Evolutionary conservation across 208 protist genomes (phyloP).

Genomic region (Tetramitus jugosus): DNA sequence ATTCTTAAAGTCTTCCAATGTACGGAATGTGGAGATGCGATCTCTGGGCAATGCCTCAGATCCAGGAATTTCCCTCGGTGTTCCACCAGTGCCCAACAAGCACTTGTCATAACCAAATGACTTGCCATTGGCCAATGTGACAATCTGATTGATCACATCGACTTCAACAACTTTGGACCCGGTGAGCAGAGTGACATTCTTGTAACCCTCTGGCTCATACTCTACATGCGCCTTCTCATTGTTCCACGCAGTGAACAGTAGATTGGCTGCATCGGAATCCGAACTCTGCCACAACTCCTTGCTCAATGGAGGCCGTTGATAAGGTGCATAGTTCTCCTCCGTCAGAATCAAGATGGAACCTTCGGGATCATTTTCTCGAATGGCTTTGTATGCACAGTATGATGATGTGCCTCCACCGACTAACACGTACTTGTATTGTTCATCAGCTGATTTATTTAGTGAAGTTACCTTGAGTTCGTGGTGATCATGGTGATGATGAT

Average conservation of each 20-base stretch:
- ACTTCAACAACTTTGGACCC: background rate
- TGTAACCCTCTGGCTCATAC: background rate
- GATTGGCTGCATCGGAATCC: background rate
- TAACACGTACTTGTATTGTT: constrained; percentile 21
- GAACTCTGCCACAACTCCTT: background rate
- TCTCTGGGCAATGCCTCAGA: background rate
- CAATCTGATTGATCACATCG: background rate
- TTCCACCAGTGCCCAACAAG: constrained; percentile 19
- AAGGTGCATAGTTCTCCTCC: background rate
- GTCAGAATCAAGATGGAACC: background rate
- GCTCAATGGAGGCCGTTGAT: background rate
- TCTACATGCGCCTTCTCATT: background rate
- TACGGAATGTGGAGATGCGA: constrained; percentile 12
- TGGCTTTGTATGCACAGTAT: background rate
- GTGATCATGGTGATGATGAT: background rate
- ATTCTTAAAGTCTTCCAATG: constrained; percentile 4
- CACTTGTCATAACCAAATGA: background rate
- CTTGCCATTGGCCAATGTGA: background rate
- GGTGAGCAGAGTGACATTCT: background rate
- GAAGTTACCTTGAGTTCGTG: background rate
- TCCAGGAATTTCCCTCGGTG: constrained; percentile 17
- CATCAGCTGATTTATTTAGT: background rate
- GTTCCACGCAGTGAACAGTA: background rate
- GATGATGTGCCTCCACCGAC: constrained; percentile 8
- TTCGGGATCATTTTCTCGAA: background rate